A percentile compares a stretch with the other conserved stretches of the same genome.
phyloP scores from a whole-genome alignment of 768 basidiomycete genomes.

The Termitomyces sp. region DNA sequence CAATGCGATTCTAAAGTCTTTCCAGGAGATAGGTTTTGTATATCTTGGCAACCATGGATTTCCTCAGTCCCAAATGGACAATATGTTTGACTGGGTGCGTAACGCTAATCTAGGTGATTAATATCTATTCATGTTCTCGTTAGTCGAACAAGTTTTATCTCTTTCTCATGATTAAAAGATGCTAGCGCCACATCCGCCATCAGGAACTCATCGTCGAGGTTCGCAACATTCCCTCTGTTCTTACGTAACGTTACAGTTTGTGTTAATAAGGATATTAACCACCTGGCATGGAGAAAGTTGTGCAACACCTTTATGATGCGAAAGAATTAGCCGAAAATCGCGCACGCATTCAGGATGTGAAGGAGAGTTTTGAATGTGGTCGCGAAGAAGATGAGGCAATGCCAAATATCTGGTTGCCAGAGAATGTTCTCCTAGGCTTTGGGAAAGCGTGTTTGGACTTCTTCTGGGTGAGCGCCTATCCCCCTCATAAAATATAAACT shows the following conservation, averaged over 20 bases:
- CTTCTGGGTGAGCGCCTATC: conserved; percentile 35
- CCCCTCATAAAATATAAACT: conserved; percentile 4
- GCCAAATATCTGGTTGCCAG: conserved; percentile 60
- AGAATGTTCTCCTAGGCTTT: conserved; percentile 49
- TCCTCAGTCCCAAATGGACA: conserved; percentile 28
- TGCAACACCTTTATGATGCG: conserved; percentile 30
- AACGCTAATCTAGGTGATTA: background rate
- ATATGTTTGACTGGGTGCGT: conserved; percentile 41
- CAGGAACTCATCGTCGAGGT: conserved; percentile 44
- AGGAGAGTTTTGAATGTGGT: conserved; percentile 57
- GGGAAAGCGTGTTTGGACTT: conserved; percentile 49
- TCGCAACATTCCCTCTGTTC: conserved; percentile 9
- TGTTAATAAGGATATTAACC: conserved; percentile 31
- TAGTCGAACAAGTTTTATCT: conserved; percentile 36
- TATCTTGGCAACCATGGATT: conserved; percentile 44
- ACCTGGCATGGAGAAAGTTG: conserved; percentile 37
- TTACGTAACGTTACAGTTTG: background rate
- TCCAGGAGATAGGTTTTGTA: conserved; percentile 45
- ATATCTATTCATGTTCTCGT: background rate
- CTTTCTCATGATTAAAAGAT: conserved; percentile 35
- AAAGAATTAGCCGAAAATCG: conserved; percentile 24
- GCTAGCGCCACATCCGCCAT: conserved; percentile 42
- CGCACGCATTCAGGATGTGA: conserved; percentile 34
- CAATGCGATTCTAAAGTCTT: conserved; percentile 37
- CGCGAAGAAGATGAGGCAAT: conserved; percentile 39